Conservation (phyloP, 2,329 filamentous ascomycete genomes). For the Gremmenia infestans region DNA sequence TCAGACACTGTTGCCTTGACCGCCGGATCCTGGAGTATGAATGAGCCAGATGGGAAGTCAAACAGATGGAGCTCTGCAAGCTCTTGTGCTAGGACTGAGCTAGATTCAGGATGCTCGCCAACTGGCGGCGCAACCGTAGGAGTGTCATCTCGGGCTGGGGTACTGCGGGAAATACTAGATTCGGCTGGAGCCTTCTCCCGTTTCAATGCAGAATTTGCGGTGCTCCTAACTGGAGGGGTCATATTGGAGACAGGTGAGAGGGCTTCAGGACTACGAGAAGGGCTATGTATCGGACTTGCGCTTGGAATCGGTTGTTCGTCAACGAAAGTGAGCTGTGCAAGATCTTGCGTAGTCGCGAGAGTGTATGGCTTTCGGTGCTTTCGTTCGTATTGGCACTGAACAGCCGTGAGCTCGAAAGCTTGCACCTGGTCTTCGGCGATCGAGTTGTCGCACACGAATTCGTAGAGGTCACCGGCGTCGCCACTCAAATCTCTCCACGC, state of each 20-base stretch:
- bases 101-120: slow-evolving; percentile 57
- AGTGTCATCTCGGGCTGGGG: slow-evolving; percentile 36
- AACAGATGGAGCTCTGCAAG: slow-evolving; percentile 86
- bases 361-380: slow-evolving; percentile 81
- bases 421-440: slow-evolving; percentile 66
- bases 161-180: slow-evolving; percentile 18
- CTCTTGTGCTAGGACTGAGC: slow-evolving; percentile 70
- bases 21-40: slow-evolving; percentile 70
- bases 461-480: slow-evolving; percentile 91
- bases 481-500: slow-evolving; percentile 95
- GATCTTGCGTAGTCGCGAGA: slow-evolving; percentile 74
- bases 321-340: slow-evolving; percentile 76
- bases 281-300: slow-evolving; percentile 43
- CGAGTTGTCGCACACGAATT: slow-evolving; percentile 86
- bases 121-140: slow-evolving; percentile 58
- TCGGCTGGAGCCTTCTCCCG: slow-evolving; percentile 29
- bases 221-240: slow-evolving; percentile 21
- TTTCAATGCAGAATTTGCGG: slow-evolving; percentile 44
- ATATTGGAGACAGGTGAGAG: slow-evolving; percentile 26
- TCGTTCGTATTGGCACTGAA: slow-evolving; percentile 95
- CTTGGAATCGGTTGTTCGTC: slow-evolving; percentile 59
- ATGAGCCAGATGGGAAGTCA: slow-evolving; percentile 82
- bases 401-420: slow-evolving; percentile 75
- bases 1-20: slow-evolving; percentile 78
- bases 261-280: slow-evolving; percentile 52